A percentile compares a stretch with the other conserved stretches of the same genome.
Evolutionary conservation across 768 basidiomycete genomes (phyloP).

Genomic region (Mycena alexandri): DNA sequence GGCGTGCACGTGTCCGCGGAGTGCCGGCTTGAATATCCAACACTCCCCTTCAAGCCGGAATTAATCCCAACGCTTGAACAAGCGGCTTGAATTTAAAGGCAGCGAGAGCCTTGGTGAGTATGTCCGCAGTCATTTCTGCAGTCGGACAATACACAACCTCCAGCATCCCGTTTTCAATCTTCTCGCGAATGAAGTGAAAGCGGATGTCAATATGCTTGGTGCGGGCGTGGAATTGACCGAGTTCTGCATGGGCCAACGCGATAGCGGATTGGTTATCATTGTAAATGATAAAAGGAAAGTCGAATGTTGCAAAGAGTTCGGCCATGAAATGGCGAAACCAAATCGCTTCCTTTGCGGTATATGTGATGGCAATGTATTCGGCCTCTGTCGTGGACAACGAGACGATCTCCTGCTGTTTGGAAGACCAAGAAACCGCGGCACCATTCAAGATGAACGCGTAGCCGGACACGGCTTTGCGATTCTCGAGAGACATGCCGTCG

Average conservation of each 20-base stretch:
- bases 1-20: too few relatives aligned
- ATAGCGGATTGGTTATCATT: conserved; percentile 27
- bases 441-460: conserved; percentile 39
- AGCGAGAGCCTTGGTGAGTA: conserved; percentile 24
- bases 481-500: conserved; percentile 24
- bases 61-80: conserved; percentile 14
- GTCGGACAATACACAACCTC: conserved; percentile 24
- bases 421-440: conserved; percentile 29
- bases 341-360: conserved; percentile 39
- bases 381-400: conserved; percentile 26
- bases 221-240: conserved; percentile 22
- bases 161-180: conserved; percentile 5
- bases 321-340: conserved; percentile 43
- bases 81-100: conserved; percentile 27
- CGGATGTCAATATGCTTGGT: conserved; percentile 29
- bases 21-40: too few relatives aligned
- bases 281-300: conserved; percentile 33
- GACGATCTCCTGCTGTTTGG: conserved; percentile 49
- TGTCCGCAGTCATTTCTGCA: conserved; percentile 23
- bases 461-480: conserved; percentile 21
- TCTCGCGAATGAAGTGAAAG: conserved; percentile 24
- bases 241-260: conserved; percentile 19
- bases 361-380: conserved; percentile 22
- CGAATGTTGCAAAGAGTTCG: conserved; percentile 33
- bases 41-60: conserved; percentile 33